Percentiles rank a stretch among this genome's conserved stretches.
Conservation (phyloP, 208 protist species). For the Crithidia sp. region DNA sequence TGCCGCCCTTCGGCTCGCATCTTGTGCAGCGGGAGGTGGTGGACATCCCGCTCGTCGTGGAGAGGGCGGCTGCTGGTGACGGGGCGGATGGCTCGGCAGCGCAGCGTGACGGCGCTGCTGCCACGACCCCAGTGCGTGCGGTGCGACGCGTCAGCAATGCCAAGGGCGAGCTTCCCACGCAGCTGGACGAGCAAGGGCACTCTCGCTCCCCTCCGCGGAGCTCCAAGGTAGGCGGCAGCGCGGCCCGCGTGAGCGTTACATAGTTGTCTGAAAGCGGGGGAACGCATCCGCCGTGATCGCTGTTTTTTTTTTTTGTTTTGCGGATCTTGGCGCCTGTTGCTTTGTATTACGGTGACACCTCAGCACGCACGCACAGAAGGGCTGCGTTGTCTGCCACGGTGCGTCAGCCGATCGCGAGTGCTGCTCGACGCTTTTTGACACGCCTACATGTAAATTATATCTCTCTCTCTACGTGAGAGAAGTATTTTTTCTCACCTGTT, state of each 20-base stretch:
- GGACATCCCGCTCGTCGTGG: constrained; percentile 6
- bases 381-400: no score
- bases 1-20: constrained; percentile 47
- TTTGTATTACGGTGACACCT: no score
- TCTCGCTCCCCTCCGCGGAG: constrained; percentile 2
- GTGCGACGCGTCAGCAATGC: constrained; percentile 14
- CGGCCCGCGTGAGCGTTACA: constrained; percentile 61
- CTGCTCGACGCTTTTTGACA: no score
- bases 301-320: not conserved
- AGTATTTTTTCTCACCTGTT: not conserved
- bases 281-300: not conserved
- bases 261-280: constrained; percentile 17
- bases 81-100: not conserved
- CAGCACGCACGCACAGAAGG: no score
- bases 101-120: constrained; percentile 2
- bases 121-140: constrained; percentile 9
- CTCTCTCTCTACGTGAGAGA: no score
- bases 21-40: constrained; percentile 45
- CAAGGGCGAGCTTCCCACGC: not conserved
- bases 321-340: not conserved
- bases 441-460: no score
- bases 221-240: not conserved
- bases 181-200: not conserved
- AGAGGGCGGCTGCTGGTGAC: not conserved
- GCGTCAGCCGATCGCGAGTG: no score